These are phyloP conservation scores for Pistacia integerrima DNA, from an alignment of 345 rosid species.

Conservation along the genomic window DNA sequence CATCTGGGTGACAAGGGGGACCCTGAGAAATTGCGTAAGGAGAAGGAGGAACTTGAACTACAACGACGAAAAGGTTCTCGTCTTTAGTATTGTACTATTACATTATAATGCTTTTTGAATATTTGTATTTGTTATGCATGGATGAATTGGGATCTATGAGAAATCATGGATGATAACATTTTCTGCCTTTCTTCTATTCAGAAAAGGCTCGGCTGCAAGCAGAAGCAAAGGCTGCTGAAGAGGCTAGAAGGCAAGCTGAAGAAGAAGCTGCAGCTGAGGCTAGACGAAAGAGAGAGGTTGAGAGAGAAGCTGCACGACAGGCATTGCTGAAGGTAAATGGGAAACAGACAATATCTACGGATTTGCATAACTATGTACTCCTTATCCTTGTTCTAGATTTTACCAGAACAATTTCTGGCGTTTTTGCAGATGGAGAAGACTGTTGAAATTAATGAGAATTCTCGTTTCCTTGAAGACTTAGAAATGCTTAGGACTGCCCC, in stretches of 20 bases:
- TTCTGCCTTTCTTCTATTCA: conserved; percentile 26
- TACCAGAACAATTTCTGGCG: conserved; percentile 8
- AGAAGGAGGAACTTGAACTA: conserved; percentile 85
- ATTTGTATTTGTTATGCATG: neutral
- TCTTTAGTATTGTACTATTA: neutral
- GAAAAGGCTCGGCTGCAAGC: conserved; percentile 94
- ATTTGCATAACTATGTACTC: neutral
- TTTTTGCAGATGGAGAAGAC: conserved; percentile 88
- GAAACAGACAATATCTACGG: neutral
- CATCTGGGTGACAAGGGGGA: conserved; percentile 72
- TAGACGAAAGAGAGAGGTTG: conserved; percentile 79
- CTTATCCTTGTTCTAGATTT: neutral
- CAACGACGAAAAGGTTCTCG: conserved; percentile 70
- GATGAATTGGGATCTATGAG: neutral
- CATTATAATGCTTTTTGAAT: neutral
- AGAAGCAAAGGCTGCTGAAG: conserved; percentile 93
- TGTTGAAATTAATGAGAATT: conserved; percentile 88
- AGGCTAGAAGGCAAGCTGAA: conserved; percentile 77
- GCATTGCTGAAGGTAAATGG: conserved; percentile 70
- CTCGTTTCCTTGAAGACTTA: conserved; percentile 79
- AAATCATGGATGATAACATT: neutral
- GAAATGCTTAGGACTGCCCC: conserved; percentile 81
- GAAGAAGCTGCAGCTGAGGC: conserved; percentile 80
- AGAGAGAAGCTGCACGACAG: conserved; percentile 95
- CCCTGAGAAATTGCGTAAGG: conserved; percentile 77